phyloP scores from a whole-genome alignment of 2,329 filamentous ascomycete species.

The Periconia digitata region DNA sequence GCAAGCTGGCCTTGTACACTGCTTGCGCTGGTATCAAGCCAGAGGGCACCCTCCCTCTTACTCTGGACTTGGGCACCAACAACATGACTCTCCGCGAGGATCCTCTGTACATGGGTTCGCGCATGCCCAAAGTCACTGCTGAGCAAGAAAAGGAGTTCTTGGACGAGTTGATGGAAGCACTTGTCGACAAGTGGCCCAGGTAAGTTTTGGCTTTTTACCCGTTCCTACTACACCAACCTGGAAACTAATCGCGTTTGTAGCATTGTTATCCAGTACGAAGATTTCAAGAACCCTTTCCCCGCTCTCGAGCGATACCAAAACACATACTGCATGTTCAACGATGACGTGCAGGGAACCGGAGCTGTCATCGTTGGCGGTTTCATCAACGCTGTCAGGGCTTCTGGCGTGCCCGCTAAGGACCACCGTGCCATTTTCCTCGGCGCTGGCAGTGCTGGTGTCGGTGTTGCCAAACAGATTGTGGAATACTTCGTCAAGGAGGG shows the following conservation, averaged over 20 bases:
- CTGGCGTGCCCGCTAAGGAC: conserved; percentile 80
- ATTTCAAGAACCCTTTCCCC: conserved; percentile 97
- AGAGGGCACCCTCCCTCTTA: conserved; percentile 63
- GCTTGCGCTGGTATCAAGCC: conserved; percentile 94
- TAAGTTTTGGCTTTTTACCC: conserved; percentile 41
- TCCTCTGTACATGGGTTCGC: conserved; percentile 87
- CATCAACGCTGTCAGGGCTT: conserved; percentile 77
- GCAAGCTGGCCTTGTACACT: conserved; percentile 93
- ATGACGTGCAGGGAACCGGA: conserved; percentile 96
- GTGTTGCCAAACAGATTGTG: conserved; percentile 96
- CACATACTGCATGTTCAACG: conserved; percentile 94
- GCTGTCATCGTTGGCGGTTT: conserved; percentile 88
- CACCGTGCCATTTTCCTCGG: conserved; percentile 96
- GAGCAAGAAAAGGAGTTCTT: conserved; percentile 87
- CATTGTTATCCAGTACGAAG: conserved; percentile 88
- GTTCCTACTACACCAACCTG: conserved; percentile 1
- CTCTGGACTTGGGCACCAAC: conserved; percentile 64
- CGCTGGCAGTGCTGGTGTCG: conserved; percentile 91
- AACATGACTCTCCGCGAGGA: conserved; percentile 70
- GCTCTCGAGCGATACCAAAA: conserved; percentile 88
- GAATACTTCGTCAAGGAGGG: conserved; percentile 95
- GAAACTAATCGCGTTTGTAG: conserved; percentile 46
- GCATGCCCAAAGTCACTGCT: conserved; percentile 75
- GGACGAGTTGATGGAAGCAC: conserved; percentile 95
- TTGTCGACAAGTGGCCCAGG: conserved; percentile 74